These are phyloP conservation scores for Neonothopanus nambi DNA, from an alignment of 1,284 basidiomycete species.

Conservation along the genomic window DNA sequence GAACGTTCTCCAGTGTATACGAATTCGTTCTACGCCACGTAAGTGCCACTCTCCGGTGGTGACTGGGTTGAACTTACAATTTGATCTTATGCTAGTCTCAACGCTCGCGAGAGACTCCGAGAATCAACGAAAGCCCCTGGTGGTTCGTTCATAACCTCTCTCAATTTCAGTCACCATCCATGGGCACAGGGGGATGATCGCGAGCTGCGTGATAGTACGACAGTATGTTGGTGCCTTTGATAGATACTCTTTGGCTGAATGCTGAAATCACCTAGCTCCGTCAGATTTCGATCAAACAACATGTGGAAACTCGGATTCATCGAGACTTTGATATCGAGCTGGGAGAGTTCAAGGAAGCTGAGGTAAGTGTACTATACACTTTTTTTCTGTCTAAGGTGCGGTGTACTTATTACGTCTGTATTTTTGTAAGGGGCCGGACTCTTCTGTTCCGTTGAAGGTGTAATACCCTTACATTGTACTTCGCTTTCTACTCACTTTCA, in stretches of 20 bases:
- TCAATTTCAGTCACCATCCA: not conserved
- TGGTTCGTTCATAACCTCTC: not conserved
- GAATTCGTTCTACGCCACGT: conserved; percentile 14
- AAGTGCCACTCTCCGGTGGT: not conserved
- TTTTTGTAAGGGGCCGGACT: no score
- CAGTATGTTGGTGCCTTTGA: not conserved
- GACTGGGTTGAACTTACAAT: not conserved
- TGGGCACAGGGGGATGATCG: not conserved
- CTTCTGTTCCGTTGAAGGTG: no score
- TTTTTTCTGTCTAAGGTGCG: no score
- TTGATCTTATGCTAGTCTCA: conserved; percentile 8
- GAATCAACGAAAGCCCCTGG: not conserved
- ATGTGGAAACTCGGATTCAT: conserved; percentile 6
- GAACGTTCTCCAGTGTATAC: conserved; percentile 7
- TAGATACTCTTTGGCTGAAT: not conserved
- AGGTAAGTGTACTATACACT: not conserved
- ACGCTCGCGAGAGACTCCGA: conserved; percentile 10
- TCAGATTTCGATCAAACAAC: conserved; percentile 5
- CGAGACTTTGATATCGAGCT: conserved; percentile 8
- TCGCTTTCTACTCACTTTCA: no score
- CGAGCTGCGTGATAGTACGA: not conserved
- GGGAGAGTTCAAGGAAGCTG: no score
- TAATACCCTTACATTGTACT: no score
- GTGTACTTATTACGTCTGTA: no score
- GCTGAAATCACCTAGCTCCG: not conserved